phyloP scores from a whole-genome alignment of 495 filamentous ascomycete species.

The Parathielavia appendiculata region DNA sequence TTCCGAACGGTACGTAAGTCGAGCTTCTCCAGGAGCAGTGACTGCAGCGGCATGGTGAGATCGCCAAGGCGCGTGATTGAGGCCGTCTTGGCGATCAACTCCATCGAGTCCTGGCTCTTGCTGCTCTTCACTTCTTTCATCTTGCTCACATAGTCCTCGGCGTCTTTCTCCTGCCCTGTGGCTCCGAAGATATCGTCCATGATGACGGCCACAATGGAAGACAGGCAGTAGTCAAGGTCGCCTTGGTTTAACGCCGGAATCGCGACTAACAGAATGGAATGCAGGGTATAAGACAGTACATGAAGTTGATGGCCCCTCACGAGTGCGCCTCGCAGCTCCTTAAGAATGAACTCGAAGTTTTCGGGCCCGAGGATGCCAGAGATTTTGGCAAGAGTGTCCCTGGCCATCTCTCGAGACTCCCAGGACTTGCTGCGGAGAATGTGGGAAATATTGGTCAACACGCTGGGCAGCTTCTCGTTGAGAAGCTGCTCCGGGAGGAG shows the following conservation, averaged over 20 bases:
- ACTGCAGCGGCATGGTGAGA: slow-evolving; percentile 69
- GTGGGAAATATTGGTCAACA: slow-evolving; percentile 86
- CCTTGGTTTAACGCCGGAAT: slow-evolving; percentile 72
- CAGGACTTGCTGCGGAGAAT: slow-evolving; percentile 84
- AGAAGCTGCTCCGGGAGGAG: slow-evolving; percentile 69
- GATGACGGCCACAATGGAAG: slow-evolving; percentile 70
- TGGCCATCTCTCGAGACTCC: slow-evolving; percentile 82
- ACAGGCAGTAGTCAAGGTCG: slow-evolving; percentile 82
- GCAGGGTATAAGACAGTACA: slow-evolving; percentile 89
- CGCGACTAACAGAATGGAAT: slow-evolving; percentile 76
- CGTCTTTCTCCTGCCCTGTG: slow-evolving; percentile 96
- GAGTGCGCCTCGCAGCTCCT: slow-evolving; percentile 79
- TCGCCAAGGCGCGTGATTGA: slow-evolving; percentile 67
- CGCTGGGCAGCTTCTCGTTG: slow-evolving; percentile 65
- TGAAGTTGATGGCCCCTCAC: slow-evolving; percentile 86
- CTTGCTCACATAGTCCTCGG: slow-evolving; percentile 86
- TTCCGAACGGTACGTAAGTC: slow-evolving; percentile 73
- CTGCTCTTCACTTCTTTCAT: slow-evolving; percentile 98
- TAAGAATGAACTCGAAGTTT: slow-evolving; percentile 88
- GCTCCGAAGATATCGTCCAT: slow-evolving; percentile 97
- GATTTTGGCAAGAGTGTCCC: slow-evolving; percentile 82
- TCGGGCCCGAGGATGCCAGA: slow-evolving; percentile 68
- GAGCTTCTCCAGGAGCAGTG: slow-evolving; percentile 74
- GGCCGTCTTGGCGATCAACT: slow-evolving; percentile 75
- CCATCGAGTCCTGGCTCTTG: slow-evolving; percentile 97